phyloP scores from a whole-genome alignment of 1,284 basidiomycete genomes.

The Leccinum angustisporum region DNA sequence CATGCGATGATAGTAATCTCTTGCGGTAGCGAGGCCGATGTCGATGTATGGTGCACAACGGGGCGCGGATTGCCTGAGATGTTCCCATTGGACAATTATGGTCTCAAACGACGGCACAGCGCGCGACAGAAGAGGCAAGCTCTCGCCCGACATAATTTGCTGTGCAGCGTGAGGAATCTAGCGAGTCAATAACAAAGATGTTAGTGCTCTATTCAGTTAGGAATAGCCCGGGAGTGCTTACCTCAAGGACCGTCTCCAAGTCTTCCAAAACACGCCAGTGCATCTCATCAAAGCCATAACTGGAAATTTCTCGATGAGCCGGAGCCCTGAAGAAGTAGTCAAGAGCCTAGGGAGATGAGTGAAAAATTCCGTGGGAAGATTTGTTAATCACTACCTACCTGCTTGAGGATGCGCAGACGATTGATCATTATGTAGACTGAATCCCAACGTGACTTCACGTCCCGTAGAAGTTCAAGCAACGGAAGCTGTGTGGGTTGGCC shows the following conservation, averaged over 20 bases:
- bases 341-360: neutral
- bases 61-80: neutral
- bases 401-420: neutral
- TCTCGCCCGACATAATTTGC: neutral
- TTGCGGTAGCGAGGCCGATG: neutral
- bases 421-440: neutral
- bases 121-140: neutral
- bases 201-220: neutral
- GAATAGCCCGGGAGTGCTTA: neutral
- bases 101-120: neutral
- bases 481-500: neutral
- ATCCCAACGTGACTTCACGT: neutral
- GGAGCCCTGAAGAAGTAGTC: neutral
- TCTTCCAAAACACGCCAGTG: neutral
- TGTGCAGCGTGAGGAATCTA: neutral
- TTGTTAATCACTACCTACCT: neutral
- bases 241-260: neutral
- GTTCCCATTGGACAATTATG: neutral
- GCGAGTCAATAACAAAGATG: neutral
- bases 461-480: neutral
- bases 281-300: neutral
- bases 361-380: neutral
- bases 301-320: neutral
- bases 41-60: neutral
- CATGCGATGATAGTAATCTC: neutral